Conservation (phyloP, 495 filamentous ascomycete genomes). For the Xylaria sp. region DNA sequence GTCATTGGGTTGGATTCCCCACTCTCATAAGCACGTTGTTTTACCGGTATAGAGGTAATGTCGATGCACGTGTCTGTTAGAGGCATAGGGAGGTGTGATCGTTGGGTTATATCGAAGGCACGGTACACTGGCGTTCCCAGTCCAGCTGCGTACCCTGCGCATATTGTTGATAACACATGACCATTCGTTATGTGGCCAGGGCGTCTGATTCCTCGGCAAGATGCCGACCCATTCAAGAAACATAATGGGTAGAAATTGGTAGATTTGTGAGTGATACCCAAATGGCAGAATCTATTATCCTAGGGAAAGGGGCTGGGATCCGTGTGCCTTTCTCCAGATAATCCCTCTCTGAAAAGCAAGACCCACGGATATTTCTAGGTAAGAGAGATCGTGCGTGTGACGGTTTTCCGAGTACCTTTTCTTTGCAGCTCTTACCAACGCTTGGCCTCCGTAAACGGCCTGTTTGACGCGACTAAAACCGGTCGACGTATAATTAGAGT, state of each 20-base stretch:
- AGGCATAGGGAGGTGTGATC: slow-evolving; percentile 32
- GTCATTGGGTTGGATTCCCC: slow-evolving; percentile 34
- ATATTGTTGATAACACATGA: slow-evolving; percentile 46
- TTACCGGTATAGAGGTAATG: slow-evolving; percentile 31
- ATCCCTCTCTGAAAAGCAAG: not conserved
- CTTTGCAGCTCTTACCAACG: slow-evolving; percentile 16
- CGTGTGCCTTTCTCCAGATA: not conserved
- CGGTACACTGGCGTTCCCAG: slow-evolving; percentile 37
- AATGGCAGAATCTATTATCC: not conserved
- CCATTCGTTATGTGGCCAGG: slow-evolving; percentile 26
- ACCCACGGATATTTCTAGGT: slow-evolving; percentile 12
- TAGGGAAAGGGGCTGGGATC: not conserved
- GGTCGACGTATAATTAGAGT: not conserved
- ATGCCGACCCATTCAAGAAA: not conserved
- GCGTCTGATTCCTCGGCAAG: slow-evolving; percentile 2
- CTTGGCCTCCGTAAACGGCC: slow-evolving; percentile 18
- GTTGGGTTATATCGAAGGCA: slow-evolving; percentile 39
- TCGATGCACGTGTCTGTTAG: slow-evolving; percentile 33
- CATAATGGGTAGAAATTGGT: not conserved
- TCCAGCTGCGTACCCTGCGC: slow-evolving; percentile 29
- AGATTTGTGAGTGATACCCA: not conserved
- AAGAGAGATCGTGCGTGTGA: slow-evolving; percentile 1
- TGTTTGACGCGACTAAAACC: not conserved
- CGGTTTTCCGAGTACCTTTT: slow-evolving; percentile 7
- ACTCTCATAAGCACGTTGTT: slow-evolving; percentile 29